These are phyloP conservation scores for Botrytis deweyae DNA, from an alignment of 2,329 filamentous ascomycete genomes.

Conservation along the genomic window DNA sequence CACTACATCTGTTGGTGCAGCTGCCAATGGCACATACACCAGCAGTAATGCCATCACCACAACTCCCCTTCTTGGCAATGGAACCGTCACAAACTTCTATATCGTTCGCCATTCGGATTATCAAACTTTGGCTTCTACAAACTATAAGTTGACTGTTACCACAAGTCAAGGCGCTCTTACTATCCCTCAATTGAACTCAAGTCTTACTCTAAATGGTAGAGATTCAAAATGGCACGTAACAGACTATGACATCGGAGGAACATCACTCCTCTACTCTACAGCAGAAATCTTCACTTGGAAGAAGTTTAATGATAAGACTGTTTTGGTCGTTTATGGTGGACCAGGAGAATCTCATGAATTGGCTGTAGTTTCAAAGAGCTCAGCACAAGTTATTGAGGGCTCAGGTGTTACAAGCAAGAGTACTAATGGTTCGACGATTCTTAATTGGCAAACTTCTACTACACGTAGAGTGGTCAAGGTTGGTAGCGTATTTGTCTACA, in stretches of 20 bases:
- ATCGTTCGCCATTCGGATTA: constrained; percentile 66
- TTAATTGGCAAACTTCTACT: constrained; percentile 56
- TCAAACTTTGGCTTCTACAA: constrained; percentile 53
- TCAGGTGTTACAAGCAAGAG: constrained; percentile 37
- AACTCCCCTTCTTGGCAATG: constrained; percentile 59
- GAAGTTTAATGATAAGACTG: constrained; percentile 56
- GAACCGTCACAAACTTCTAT: constrained; percentile 59
- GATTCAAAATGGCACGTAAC: constrained; percentile 68
- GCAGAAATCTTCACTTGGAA: constrained; percentile 72
- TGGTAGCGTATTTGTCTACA: constrained; percentile 38
- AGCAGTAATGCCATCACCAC: constrained; percentile 51
- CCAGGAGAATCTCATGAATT: constrained; percentile 63
- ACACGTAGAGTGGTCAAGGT: constrained; percentile 53
- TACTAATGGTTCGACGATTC: constrained; percentile 46
- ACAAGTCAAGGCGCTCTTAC: constrained; percentile 57
- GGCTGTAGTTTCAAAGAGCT: constrained; percentile 45
- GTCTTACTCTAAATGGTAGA: constrained; percentile 57
- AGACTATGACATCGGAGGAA: constrained; percentile 63
- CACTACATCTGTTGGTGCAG: constrained; percentile 53
- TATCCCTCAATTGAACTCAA: constrained; percentile 58
- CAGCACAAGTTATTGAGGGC: constrained; percentile 38
- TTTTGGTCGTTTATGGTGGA: constrained; percentile 64
- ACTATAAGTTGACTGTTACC: constrained; percentile 62
- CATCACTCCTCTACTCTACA: constrained; percentile 63
- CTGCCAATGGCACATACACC: constrained; percentile 47